Base-by-base conservation (phyloP, 129 eudicot species). In the Centrapalus pauciflorus region DNA sequence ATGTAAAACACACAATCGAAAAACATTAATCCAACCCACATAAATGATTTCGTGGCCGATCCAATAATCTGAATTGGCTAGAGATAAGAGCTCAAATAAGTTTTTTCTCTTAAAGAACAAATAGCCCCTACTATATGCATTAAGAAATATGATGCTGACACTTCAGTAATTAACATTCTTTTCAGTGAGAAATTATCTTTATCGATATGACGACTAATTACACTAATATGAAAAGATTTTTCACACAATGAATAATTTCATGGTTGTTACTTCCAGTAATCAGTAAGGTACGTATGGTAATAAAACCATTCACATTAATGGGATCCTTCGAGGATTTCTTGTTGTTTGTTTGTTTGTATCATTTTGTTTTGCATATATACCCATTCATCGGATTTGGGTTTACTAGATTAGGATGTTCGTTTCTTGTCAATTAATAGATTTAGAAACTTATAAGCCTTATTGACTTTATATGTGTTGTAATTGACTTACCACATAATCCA, bases 401-500 rank as follows among this genome's bases (percentile, higher is more conserved):
- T 16, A 10, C 52, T 45, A 45, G 21, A 45, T 45, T 45, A 45
- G 8, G 5, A 46, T 24, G 17, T 46, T 17, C 11, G n/a, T n/a
- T 74, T 29, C 3, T 8, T 0, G 21, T 64, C 30, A 25, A 41
- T 64, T 64, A 14, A n/a, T n/a, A 4, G 52, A 62, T 24, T 20
- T n/a, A 2, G 33, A 21, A 45, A 19, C 27, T 11, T 66, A 7
- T 1, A 12, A 16, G 20, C 16, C 14, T 12, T 16, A 45, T 33
- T 33, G 32, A 12, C 21, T 33, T 52, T 5, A 30, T 33, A 76
- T 12, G 16, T 9, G 27, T 74, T 23, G 37, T 37, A 3, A 46
- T 38, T 3, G 34, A 61, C 30, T 29, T 27, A 2, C 11, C 14
- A 52, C 29, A 45, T 69, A 54, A 77, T 78, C 8, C 80, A 93